Conservation (phyloP, 768 basidiomycete species). For the Pisolithus microcarpus region DNA sequence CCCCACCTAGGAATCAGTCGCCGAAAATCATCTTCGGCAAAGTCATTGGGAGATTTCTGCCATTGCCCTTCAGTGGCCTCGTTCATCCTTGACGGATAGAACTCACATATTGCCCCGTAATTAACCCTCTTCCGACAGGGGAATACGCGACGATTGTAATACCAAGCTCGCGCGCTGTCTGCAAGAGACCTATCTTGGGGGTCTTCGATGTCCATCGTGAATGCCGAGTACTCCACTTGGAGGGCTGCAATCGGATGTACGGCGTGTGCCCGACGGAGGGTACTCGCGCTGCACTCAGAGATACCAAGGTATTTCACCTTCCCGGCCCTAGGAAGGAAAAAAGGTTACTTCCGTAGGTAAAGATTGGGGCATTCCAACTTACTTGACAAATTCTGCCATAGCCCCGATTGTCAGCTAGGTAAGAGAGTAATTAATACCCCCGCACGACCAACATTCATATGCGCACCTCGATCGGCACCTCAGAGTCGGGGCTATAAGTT, state of each 20-base stretch:
- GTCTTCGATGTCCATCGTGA: slow-evolving; percentile 42
- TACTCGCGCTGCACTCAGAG: slow-evolving; percentile 33
- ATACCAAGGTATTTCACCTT: slow-evolving; percentile 44
- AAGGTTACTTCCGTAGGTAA: neutral
- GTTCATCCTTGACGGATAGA: neutral
- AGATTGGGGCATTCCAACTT: slow-evolving; percentile 3
- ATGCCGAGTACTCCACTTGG: slow-evolving; percentile 47
- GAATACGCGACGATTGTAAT: slow-evolving; percentile 45
- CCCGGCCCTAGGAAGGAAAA: slow-evolving; percentile 24
- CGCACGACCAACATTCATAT: neutral
- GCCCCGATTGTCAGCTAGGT: slow-evolving; percentile 36
- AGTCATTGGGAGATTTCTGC: slow-evolving; percentile 30
- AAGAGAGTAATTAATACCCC: neutral
- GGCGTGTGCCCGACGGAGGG: slow-evolving; percentile 44
- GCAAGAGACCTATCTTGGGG: slow-evolving; percentile 34
- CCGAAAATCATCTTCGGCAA: slow-evolving; percentile 23
- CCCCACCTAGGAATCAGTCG: slow-evolving; percentile 15
- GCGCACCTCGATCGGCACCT: slow-evolving; percentile 41
- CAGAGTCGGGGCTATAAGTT: slow-evolving; percentile 30
- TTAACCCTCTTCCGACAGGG: slow-evolving; percentile 46
- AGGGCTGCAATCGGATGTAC: slow-evolving; percentile 45
- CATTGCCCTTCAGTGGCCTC: neutral
- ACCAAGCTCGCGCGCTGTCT: slow-evolving; percentile 42
- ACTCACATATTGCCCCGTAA: slow-evolving; percentile 40
- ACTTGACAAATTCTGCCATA: slow-evolving; percentile 49